These are phyloP conservation scores for Ziziphus jujuba DNA, from an alignment of 306 rosid species.

Conservation along the genomic window DNA sequence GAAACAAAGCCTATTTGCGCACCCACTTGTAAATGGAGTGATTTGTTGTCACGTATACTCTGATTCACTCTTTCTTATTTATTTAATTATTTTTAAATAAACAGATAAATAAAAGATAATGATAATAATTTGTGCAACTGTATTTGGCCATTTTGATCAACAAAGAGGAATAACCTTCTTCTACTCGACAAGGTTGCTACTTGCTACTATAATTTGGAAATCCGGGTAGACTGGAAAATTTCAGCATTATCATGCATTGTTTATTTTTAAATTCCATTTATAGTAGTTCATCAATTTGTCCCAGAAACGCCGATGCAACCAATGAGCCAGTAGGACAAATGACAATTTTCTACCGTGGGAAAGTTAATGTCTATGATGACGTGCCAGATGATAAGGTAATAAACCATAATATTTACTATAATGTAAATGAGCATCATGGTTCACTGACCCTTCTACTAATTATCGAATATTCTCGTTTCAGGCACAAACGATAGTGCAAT, in stretches of 20 bases:
- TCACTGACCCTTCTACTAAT: neutral
- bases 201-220: too few species aligned
- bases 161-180: too few species aligned
- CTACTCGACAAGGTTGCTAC: too few species aligned
- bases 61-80: too few species aligned
- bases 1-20: neutral
- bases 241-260: too few species aligned
- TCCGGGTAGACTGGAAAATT: too few species aligned
- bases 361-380: conserved; percentile 16
- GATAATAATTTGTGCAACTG: too few species aligned
- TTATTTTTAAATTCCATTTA: too few species aligned
- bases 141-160: too few species aligned
- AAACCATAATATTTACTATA: neutral
- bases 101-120: too few species aligned
- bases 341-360: conserved; percentile 20
- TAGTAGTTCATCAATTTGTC: neutral
- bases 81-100: too few species aligned
- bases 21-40: neutral
- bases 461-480: neutral
- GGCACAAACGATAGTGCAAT: conserved; percentile 4
- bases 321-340: conserved; percentile 9
- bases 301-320: neutral
- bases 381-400: conserved; percentile 15
- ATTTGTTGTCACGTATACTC: too few species aligned
- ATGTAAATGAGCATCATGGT: neutral